Evolutionary conservation across 352 stramenopile genomes (phyloP), one percentile per base, ranked within the genome.

Genomic region (Halophytophthora batemanensis): DNA sequence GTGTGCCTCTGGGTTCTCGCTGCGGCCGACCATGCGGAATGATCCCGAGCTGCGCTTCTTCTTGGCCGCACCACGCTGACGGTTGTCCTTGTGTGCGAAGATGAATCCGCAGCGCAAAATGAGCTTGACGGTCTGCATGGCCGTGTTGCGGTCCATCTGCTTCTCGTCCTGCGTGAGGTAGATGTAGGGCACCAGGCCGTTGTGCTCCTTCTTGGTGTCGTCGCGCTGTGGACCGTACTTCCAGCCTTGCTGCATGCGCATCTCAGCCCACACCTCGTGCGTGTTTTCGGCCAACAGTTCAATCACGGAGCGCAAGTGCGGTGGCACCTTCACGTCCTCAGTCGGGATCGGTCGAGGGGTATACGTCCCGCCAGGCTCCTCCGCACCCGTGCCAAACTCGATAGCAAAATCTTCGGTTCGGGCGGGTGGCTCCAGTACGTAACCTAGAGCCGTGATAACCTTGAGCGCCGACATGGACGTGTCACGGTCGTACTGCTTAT

Each of bases 131-230:
- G 80, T 88, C 56, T 91, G 77, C 71, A 91, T 77, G 21, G 78
- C 78, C n/a, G 78, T 92, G 51, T 92, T 90, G 41, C 81, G 74
- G 45, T 92, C 79, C 81, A 92, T 92, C 38, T 89, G 72, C 65
- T 90, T 88, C 49, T 92, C 78, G 0, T 87, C 74, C 37, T 85
- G 75, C 0, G 77, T 87, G 18, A 91, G 49, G 53, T 87, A 89
- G 55, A 89, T 83, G 50, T 91, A 91, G 40, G 77, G 81, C 21
- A 91, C 81, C 5, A 91, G 58, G 15, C 76, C 76, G 29, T 90
- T 86, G 63, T 92, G 81, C 50, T 86, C 72, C 44, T 73, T 74
- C 61, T 83, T 88, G 19, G 55, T 46, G 43, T 92, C 81, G 35
- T 92, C 64, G 14, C 78, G 73, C 11, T 71, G 64, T 3, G 78